Evolutionary conservation across 225 moss, liverwort and hornwort genomes (phyloP).

Genomic region (Asterella californica): DNA sequence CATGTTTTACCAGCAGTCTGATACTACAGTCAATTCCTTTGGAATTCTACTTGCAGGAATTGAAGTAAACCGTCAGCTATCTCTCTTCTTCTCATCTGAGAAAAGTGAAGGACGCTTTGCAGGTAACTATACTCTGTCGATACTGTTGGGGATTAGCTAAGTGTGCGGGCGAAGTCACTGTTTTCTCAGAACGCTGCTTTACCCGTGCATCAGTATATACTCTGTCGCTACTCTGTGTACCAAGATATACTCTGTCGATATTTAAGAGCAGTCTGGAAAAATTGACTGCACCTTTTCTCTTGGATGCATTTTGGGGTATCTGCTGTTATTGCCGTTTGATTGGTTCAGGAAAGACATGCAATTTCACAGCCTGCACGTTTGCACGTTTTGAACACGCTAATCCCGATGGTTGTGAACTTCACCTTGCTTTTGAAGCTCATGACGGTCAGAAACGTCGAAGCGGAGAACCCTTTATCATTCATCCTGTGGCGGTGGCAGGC

Average conservation of each 20-base stretch:
- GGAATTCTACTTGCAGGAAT: constrained; percentile 43
- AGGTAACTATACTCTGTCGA: no score
- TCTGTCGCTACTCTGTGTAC: no score
- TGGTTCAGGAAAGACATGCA: no score
- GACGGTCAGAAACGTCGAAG: constrained; percentile 95
- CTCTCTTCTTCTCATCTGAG: constrained; percentile 74
- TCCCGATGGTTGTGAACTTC: constrained; percentile 12
- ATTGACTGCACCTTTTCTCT: neutral
- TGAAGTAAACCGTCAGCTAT: constrained; percentile 74
- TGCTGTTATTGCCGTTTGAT: neutral
- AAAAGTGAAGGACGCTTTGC: constrained; percentile 92
- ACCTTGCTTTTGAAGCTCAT: constrained; percentile 95
- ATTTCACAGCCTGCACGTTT: no score
- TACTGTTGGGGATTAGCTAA: no score
- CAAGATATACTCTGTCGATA: no score
- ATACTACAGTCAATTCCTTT: neutral
- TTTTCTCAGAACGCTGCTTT: no score
- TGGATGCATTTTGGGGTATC: neutral
- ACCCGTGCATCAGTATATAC: no score
- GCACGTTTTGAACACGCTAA: no score
- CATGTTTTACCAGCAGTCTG: neutral
- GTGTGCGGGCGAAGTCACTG: no score
- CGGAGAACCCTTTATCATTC: constrained; percentile 94
- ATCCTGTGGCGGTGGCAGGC: constrained; percentile 93
- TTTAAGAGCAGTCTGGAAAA: no score